Base-by-base conservation (phyloP, 306 rosid genomes). In the Citrullus amarus region DNA sequence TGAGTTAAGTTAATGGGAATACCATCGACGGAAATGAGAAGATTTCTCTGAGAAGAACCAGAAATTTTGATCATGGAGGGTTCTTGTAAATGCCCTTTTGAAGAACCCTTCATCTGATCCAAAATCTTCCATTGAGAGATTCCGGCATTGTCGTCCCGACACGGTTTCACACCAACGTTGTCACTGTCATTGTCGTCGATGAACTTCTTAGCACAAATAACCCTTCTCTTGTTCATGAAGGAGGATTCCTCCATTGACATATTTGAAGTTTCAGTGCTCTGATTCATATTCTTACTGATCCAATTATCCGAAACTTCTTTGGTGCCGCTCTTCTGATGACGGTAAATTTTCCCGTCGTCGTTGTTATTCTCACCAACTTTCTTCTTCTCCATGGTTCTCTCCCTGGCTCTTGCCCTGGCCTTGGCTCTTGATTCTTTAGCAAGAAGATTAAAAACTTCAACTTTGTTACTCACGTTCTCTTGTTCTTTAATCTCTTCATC, bases 321-420 rank as follows among this genome's bases (percentile, higher is more conserved):
- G 9, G 18, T 58, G 2, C 34, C 17, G 41, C 55, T 25, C 17
- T 46, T 44, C 10, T 3, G 39, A 18, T 66, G 48, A 66, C 75
- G 7, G n/a, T 11, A 16, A 51, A 50, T 7, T 16, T 76, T 65
- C 28, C 2, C 18, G 0, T 16, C n/a, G 48, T 66, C 20, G 18
- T 38, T 76, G 70, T 84, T 38, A 15, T 25, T 25, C 1, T 44
- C 59, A 15, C n/a, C 11, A 11, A 71, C 55, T 11, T 46, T 38
- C 58, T 25, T 48, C 81, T 89, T 93, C 79, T 84, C 84, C 28
- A 83, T 89, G 9, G 97, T 84, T 81, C 97, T 91, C 76, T 89
- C 96, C 58, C 92, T 90, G 17, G 97, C 97, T 77, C 92, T 90
- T 13, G 89, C 98, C 56, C 96, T 88, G 14, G 98, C 97, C 81